Conservation (phyloP, 495 filamentous ascomycete species). For the Letharia columbiana region DNA sequence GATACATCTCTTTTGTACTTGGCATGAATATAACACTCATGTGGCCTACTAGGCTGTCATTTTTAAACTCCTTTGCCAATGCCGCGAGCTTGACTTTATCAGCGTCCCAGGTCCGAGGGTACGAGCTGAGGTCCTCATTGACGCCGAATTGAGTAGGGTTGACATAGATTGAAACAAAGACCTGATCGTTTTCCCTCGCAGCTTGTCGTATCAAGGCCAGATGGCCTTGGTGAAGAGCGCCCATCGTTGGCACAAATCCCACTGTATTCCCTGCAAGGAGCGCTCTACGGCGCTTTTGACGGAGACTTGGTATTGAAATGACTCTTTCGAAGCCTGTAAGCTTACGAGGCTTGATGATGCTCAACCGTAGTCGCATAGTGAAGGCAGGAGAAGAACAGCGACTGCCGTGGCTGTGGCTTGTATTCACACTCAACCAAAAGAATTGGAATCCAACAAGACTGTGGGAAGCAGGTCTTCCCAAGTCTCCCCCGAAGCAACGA, state of each 20-base stretch:
- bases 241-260: slow-evolving; percentile 93
- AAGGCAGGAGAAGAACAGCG: background rate
- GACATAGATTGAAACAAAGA: slow-evolving; percentile 86
- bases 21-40: slow-evolving; percentile 82
- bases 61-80: slow-evolving; percentile 64
- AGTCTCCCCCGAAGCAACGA: background rate
- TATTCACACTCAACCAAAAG: background rate
- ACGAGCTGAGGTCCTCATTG: slow-evolving; percentile 75
- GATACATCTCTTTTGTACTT: slow-evolving; percentile 78
- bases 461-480: background rate
- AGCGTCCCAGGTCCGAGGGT: slow-evolving; percentile 81
- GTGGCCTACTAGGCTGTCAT: slow-evolving; percentile 45
- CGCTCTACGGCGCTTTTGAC: slow-evolving; percentile 60
- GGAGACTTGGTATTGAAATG: slow-evolving; percentile 61
- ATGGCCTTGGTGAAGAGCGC: slow-evolving; percentile 87
- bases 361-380: background rate
- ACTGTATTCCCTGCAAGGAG: slow-evolving; percentile 48
- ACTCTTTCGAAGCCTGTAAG: slow-evolving; percentile 32
- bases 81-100: slow-evolving; percentile 58
- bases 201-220: slow-evolving; percentile 79
- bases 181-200: slow-evolving; percentile 70
- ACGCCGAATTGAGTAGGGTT: slow-evolving; percentile 96
- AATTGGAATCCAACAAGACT: background rate
- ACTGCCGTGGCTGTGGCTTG: background rate
- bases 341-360: background rate